These are phyloP conservation scores for Lactarius psammicola DNA, from an alignment of 768 basidiomycete species.

Conservation along the genomic window DNA sequence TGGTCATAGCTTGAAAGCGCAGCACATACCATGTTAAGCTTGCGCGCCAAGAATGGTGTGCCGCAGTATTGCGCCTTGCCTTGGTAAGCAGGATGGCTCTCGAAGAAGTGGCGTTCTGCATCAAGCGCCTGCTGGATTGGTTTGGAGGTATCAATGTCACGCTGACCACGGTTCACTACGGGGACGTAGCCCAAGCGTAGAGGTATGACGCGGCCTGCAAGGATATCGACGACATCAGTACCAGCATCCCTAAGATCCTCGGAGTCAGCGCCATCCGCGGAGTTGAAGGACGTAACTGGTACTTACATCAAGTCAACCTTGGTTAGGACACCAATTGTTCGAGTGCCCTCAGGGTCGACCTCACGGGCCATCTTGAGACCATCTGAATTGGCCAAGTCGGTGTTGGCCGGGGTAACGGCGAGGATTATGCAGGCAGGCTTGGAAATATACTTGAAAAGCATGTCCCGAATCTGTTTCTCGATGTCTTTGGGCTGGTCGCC, in stretches of 20 bases:
- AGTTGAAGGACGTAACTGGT: conserved; percentile 22
- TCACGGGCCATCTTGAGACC: conserved; percentile 94
- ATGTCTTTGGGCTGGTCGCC: conserved; percentile 97
- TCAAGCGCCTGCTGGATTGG: conserved; percentile 85
- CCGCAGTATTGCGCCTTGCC: conserved; percentile 95
- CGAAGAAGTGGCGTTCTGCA: conserved; percentile 89
- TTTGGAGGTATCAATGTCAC: conserved; percentile 91
- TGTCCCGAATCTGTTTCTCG: conserved; percentile 95
- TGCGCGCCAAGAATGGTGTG: conserved; percentile 93
- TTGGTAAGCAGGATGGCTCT: conserved; percentile 90
- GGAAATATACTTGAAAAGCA: conserved; percentile 93
- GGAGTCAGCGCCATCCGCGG: conserved; percentile 11
- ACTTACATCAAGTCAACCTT: conserved; percentile 97
- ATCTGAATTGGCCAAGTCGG: conserved; percentile 97
- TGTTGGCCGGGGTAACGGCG: conserved; percentile 94
- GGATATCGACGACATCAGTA: conserved; percentile 98
- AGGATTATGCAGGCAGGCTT: conserved; percentile 96
- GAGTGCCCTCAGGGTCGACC: conserved; percentile 93
- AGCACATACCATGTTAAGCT: conserved; percentile 81
- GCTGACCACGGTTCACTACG: conserved; percentile 97
- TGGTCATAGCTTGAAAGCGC: not conserved
- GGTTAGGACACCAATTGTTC: conserved; percentile 97
- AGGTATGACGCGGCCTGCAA: conserved; percentile 95
- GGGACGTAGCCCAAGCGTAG: conserved; percentile 96
- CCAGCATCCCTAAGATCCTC: conserved; percentile 79